These are phyloP conservation scores for Pleurotus tuoliensis DNA, from an alignment of 768 basidiomycete genomes.

Conservation along the genomic window DNA sequence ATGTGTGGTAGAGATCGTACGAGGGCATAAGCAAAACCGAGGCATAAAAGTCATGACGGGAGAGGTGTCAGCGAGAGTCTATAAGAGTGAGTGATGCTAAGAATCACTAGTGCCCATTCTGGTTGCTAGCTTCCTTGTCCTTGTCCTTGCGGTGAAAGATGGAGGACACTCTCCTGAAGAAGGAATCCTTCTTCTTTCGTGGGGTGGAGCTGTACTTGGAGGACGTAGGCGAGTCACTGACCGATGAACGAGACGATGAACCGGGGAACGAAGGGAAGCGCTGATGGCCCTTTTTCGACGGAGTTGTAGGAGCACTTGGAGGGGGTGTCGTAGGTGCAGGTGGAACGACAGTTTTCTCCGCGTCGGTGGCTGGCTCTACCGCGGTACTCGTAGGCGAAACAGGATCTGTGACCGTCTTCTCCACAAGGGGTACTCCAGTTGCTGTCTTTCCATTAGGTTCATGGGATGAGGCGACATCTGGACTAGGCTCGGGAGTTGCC, in stretches of 20 bases:
- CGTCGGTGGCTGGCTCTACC: neutral
- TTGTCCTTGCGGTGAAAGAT: constrained; percentile 45
- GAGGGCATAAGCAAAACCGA: too few relatives aligned
- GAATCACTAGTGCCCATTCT: constrained; percentile 13
- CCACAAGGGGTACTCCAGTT: constrained; percentile 6
- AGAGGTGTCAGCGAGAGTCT: neutral
- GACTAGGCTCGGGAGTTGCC: too few relatives aligned
- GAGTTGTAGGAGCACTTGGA: constrained; percentile 17
- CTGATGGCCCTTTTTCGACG: constrained; percentile 11
- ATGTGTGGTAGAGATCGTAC: neutral
- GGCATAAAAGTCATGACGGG: neutral
- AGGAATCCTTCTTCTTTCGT: constrained; percentile 49
- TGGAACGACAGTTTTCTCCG: constrained; percentile 8
- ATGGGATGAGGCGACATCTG: neutral
- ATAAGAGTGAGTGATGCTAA: neutral
- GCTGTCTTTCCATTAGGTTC: neutral
- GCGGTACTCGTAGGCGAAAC: constrained; percentile 8
- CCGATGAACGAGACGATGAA: neutral
- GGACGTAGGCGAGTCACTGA: constrained; percentile 18
- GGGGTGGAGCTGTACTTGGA: constrained; percentile 33
- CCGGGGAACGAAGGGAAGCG: constrained; percentile 4
- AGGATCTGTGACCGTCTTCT: neutral
- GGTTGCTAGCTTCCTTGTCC: constrained; percentile 38
- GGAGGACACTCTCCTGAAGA: constrained; percentile 51
- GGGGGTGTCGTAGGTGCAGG: constrained; percentile 14